Conservation (phyloP, 495 filamentous ascomycete species). For the Xylaria scruposa region DNA sequence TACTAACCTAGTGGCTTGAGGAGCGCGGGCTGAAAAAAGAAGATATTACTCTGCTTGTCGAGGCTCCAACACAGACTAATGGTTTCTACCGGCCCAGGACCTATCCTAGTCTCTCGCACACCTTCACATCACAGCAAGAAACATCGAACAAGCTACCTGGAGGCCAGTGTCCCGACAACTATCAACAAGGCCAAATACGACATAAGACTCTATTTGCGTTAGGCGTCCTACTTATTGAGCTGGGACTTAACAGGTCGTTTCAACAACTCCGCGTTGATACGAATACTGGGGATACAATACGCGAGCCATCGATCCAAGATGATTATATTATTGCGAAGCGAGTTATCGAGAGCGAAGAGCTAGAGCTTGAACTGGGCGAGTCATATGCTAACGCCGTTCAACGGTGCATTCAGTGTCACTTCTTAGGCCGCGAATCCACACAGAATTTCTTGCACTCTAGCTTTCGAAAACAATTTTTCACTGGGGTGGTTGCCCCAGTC, state of each 20-base stretch:
- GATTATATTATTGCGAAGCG: neutral
- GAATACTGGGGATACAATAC: neutral
- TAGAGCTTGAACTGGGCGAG: neutral
- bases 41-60: neutral
- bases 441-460: neutral
- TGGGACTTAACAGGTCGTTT: neutral
- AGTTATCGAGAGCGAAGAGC: neutral
- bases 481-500: neutral
- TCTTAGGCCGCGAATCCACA: neutral
- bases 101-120: neutral
- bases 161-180: neutral
- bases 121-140: neutral
- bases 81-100: neutral
- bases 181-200: neutral
- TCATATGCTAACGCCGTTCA: conserved; percentile 1
- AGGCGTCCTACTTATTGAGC: neutral
- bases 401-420: conserved; percentile 2
- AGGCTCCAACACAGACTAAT: neutral
- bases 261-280: neutral
- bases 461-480: neutral
- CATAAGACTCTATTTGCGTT: neutral
- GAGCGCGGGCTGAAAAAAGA: neutral
- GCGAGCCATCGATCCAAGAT: neutral
- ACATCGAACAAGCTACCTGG: neutral
- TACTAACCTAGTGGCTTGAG: neutral